Evolutionary conservation across 805 yeast genomes (phyloP).

Genomic region (Brettanomyces sp.): DNA sequence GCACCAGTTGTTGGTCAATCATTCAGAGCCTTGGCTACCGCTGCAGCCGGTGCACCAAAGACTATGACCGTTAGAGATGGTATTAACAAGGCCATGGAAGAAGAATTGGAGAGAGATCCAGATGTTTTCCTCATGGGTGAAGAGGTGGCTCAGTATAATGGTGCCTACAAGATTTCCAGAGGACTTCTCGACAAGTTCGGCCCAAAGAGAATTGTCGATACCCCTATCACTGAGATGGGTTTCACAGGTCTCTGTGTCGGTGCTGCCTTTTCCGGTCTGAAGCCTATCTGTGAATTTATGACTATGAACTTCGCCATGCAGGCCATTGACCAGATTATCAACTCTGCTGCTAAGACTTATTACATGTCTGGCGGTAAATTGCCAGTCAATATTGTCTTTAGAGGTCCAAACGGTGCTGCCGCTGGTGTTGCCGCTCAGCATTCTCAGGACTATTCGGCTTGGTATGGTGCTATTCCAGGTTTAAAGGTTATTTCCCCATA

Average conservation of each 20-base stretch:
- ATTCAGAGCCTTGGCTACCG: constrained; percentile 23
- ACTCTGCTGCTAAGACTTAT: constrained; percentile 97
- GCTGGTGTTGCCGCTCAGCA: constrained; percentile 99
- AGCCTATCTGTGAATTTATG: constrained; percentile 98
- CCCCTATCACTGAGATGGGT: constrained; percentile 99
- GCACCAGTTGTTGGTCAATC: constrained; percentile 17
- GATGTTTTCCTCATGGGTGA: constrained; percentile 95
- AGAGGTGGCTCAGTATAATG: constrained; percentile 98
- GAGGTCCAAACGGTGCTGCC: constrained; percentile 99
- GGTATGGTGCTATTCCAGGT: constrained; percentile 99
- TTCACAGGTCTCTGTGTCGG: constrained; percentile 93
- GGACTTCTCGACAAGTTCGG: constrained; percentile 94
- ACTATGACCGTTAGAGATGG: constrained; percentile 95
- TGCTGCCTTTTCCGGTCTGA: constrained; percentile 91
- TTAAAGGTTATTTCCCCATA: constrained; percentile 93
- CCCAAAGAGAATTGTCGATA: constrained; percentile 85
- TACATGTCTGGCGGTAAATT: constrained; percentile 99
- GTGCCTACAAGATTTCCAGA: constrained; percentile 96
- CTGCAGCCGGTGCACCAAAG: constrained; percentile 41
- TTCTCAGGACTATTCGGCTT: constrained; percentile 93
- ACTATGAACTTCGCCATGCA: constrained; percentile 99
- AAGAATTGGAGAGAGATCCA: constrained; percentile 93
- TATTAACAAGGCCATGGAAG: constrained; percentile 87
- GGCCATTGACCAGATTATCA: constrained; percentile 95
- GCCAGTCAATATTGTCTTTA: constrained; percentile 92